Evolutionary conservation across 768 basidiomycete species (phyloP), one percentile per base, ranked within the genome.

Genomic region (Pleurotus eryngii): DNA sequence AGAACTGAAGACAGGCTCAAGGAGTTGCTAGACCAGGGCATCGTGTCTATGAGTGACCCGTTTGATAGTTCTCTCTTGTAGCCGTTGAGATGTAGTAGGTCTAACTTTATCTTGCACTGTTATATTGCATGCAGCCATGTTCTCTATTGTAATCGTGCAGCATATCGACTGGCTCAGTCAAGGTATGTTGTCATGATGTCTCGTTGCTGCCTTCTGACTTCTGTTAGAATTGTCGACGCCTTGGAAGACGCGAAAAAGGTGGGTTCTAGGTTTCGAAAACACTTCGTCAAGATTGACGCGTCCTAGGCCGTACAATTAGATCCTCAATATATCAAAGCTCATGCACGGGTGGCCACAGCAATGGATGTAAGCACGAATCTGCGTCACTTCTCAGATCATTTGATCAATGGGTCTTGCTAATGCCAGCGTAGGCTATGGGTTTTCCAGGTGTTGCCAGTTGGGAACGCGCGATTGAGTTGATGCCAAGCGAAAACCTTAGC

Each of bases 241-340:
- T 49, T 59, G 12, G 53, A 56, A 11, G 74, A 75, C 56, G 69
- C 72, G 3, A 49, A 62, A 57, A 68, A 67, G 63, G 73, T 74
- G 30, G 30, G 8, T 30, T 30, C 30, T 30, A 30, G 30, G 30
- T 30, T 30, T 30, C 30, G 30, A 30, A 30, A 30, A 8, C 30
- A 30, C 9, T 30, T 40, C n/a, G n/a, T 11, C 37, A 53, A 15
- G 30, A 7, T 30, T 30, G 27, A 30, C 27, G 27, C 15, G 9
- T 7, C 18, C n/a, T 47, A 74, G 76, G 76, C 77, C 9, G 74
- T 69, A 9, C 60, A 71, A 22, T 59, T 75, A 9, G 75, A 78
- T 59, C 71, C 77, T 5, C 64, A 59, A 2, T 80, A 76, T 51
- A 66, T 70, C 3, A 79, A 79, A 60, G 77, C 68, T 26, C 78